Base-by-base conservation (phyloP, 2,329 filamentous ascomycete genomes). In the Trichoderma brevicompactum region DNA sequence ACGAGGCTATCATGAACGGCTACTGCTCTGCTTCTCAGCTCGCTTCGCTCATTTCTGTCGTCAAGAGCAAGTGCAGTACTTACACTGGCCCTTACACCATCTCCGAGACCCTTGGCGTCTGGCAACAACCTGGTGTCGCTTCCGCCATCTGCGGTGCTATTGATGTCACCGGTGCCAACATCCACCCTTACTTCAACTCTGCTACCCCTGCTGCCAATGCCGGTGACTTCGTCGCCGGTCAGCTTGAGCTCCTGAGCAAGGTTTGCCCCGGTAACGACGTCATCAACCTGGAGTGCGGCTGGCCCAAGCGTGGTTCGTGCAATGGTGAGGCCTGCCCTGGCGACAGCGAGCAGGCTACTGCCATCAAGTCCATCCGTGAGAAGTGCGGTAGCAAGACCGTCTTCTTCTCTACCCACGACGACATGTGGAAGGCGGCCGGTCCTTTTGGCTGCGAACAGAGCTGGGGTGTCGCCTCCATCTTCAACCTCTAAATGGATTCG, bases 181-280 rank as follows among this genome's bases (percentile, higher is more conserved):
- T 96, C 74, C 94, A 98, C 82, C 89, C 94, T 71, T 97, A 91
- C 90, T 98, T 97, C 90, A 96, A 96, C 83, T 76, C 87, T 52
- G 81, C 85, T 66, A 84, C 89, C 69, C 74, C 79, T 28, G 85
- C 93, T 67, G 73, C 79, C 4, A 74, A 85, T 58, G 93, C 94
- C 64, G 94, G 94, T 75, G 76, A 81, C 60, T 97, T 97, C 77
- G 91, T 94, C 72, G 80, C 83, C 70, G 75, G 82, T 72, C 89
- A 97, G 84, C 86, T 97, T 69, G 80, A 87, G 53, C 82, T 91
- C 69, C 88, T 96, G 68, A 80, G 87, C 75, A 76, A 78, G 52
- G 81, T 92, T 72, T 98, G 94, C 86, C 76, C 82, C 46, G 85
- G 85, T 75, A 91, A 91, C 82, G 80, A 86, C 43, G 89, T 89